These are phyloP conservation scores for Fusarium sp. DNA, from an alignment of 2,329 filamentous ascomycete genomes.

Conservation along the genomic window DNA sequence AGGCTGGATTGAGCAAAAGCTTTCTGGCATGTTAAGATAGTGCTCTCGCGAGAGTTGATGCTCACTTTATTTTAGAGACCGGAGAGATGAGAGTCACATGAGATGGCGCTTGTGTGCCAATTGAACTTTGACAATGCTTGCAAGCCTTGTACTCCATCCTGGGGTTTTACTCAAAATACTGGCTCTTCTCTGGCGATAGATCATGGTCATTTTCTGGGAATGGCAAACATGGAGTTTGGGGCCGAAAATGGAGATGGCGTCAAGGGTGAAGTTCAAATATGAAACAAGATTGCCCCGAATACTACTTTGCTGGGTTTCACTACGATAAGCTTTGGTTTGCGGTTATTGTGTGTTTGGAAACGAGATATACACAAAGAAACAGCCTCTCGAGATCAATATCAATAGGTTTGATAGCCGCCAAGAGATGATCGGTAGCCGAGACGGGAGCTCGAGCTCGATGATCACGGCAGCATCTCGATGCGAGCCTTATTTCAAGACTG, in stretches of 20 bases:
- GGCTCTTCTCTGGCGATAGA: neutral
- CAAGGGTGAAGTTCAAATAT: neutral
- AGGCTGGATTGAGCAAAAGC: neutral
- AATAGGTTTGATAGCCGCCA: neutral
- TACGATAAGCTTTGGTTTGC: neutral
- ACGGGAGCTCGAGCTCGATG: neutral
- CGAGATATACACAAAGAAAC: neutral
- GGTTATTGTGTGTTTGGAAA: neutral
- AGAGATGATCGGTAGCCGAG: neutral
- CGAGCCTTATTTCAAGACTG: neutral
- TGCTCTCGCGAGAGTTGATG: neutral
- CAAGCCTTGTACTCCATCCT: neutral
- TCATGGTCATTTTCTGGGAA: neutral
- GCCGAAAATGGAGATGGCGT: neutral
- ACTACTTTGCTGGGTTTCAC: neutral
- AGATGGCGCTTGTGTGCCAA: neutral
- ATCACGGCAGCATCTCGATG: neutral
- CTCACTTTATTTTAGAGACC: neutral
- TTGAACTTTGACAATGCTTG: neutral
- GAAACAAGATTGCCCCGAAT: neutral
- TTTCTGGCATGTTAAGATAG: neutral
- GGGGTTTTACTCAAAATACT: neutral
- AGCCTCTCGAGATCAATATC: neutral
- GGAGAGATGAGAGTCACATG: neutral
- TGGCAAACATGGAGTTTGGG: neutral